Base-by-base conservation (phyloP, 1,284 basidiomycete species). In the Moesziomyces globuligerus region DNA sequence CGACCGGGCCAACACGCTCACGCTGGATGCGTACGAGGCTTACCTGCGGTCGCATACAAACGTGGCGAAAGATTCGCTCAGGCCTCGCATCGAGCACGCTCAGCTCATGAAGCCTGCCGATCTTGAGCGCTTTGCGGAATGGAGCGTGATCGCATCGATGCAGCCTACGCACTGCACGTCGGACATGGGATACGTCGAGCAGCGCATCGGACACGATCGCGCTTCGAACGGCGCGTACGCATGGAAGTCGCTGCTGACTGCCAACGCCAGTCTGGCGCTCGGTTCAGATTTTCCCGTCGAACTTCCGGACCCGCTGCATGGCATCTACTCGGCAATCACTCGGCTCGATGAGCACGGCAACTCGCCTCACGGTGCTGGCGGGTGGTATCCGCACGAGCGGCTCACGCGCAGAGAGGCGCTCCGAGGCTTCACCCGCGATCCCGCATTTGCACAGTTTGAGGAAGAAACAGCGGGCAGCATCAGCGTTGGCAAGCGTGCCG, bases 271-370 rank as follows among this genome's bases (percentile, higher is more conserved):
- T 11, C 86, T 94, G 3, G 89, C 91, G 0, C 85, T 95, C 0
- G 93, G 94, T 10, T 92, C 91, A 3, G 94, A 96, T 82, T 95
- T 95, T 83, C 93, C 93, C 1, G 89, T 97, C 2, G 75, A 78
- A 54, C 49, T 65, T 2, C 69, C 76, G 1, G 66, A 76, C 20
- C 61, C 64, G 3, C 56, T 80, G 18, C 67, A 72, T 32, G 92
- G 92, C 1, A 93, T 95, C 83, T 93, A 94, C 77, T 91, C 93
- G 3, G 91, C 93, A 0, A 87, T 93, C 3, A 86, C 91, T 0
- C 87, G 94, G 13, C 85, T 92, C 2, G 87, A 88, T 25, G 84
- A 86, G 1, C 83, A 87, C 3, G 92, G 92, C 1, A 84, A 86
- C 9, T 93, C 91, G 11, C 94, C 94, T 0, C 91, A 94, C 66